Base-by-base conservation (phyloP, 2,329 filamentous ascomycete genomes). In the Colletotrichum echinochloae region DNA sequence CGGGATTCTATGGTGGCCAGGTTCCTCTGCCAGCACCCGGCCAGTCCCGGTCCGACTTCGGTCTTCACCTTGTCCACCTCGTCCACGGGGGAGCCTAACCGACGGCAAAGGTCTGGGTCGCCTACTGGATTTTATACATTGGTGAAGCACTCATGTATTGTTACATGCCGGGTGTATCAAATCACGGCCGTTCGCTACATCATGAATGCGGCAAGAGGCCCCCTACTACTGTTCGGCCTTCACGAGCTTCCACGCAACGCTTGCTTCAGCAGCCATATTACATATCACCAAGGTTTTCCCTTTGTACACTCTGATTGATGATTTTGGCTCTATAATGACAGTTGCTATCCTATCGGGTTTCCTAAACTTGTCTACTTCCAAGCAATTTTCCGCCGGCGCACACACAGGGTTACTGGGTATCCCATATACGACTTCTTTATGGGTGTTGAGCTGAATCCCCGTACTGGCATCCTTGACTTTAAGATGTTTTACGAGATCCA, bases 401-500 rank as follows among this genome's bases (percentile, higher is more conserved):
- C 33, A 1, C 60, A 63, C 11, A 18, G 49, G 6, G 2, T 63
- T 5, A 63, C 37, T 5, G 93, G 93, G 48, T 87, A 90, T 75
- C 88, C 87, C 55, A 83, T 96, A 76, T 95, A 96, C 80, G 94
- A 97, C 83, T 96, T 96, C 82, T 97, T 96, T 85, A 94, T 96
- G 89, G 94, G 94, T 64, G 92, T 92, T 16, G 94, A 97, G 83
- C 86, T 97, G 65, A 96, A 97, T 83, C 94, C 94, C 5, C 88
- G 94, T 74, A 89, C 96, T 79, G 91, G 91, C 66, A 91, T 94
- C 75, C 83, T 97, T 60, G 94, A 97, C 81, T 94, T 96, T 84
- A 97, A 97, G 84, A 96, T 97, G 94, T 95, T 96, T 83, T 94
- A 94, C 76, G 93, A 95, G 80, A 92, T 96, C 73, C 90, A 93